Base-by-base conservation (phyloP, 805 yeast species). In the Lipomyces sp. region DNA sequence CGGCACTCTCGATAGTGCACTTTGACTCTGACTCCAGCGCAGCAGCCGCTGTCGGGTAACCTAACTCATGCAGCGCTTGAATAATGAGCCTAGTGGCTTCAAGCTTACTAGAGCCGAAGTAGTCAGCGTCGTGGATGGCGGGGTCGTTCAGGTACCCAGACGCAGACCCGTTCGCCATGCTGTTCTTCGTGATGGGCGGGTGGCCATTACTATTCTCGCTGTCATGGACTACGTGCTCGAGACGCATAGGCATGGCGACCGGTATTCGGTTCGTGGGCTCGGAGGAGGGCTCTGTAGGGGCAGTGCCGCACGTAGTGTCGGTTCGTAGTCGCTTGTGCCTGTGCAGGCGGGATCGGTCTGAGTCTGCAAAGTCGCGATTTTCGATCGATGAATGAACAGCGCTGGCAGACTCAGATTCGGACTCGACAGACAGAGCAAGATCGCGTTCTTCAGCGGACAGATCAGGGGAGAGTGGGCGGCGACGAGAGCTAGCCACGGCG, bases 81-180 rank as follows among this genome's bases (percentile, higher is more conserved):
- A 85, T 81, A 53, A 86, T 73, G 35, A 86, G 75, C 59, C 85
- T 79, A 1, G 86, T 80, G 29, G 84, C 76, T 71, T 85, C 84
- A 29, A 67, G 68, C 42, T 68, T 67, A 61, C 75, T 72, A 53
- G 73, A 73, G 24, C 79, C 79, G 58, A 57, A 64, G 63, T 74
- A 75, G 37, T 70, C 62, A 35, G 34, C 59, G 11, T 63, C 42
- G 18, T 54, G 15, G 51, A 24, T 24, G 24, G 45, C 56, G 34
- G 34, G 7, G n/a, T 34, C 57, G 48, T 33, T 42, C 45, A 48
- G 11, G 30, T 10, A n/a, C 33, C 30, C 5, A 32, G 39, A 8
- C n/a, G n/a, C 18, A 37, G 54, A 15, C 4, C 51, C 42, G 53
- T 33, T 32, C 15, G 53, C 39, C n/a, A 34, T 13, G 33, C 24